These are phyloP conservation scores for Boeremia lycopersici DNA, from an alignment of 2,329 filamentous ascomycete species.

Conservation along the genomic window DNA sequence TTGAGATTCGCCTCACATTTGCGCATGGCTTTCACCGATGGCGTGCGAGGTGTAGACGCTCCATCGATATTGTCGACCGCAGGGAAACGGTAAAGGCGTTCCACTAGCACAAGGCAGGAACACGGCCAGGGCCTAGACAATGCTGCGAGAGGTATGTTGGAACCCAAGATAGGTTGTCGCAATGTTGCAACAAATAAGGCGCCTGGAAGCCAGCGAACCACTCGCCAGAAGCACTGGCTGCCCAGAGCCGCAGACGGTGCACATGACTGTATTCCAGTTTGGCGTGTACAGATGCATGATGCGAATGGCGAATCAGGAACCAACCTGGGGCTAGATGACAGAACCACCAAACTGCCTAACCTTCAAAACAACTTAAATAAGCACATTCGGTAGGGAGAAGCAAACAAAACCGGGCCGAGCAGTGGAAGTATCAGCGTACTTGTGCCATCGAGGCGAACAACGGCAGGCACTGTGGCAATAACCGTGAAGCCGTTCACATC, in stretches of 20 bases:
- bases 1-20: not conserved
- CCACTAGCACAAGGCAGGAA: not conserved
- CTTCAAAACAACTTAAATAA: not conserved
- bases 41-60: not conserved
- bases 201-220: not conserved
- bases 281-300: not conserved
- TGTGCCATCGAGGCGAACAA: not conserved
- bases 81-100: not conserved
- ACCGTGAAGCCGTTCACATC: constrained; percentile 1
- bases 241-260: constrained; percentile 6
- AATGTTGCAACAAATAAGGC: not conserved
- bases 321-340: not conserved
- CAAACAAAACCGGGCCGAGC: constrained; percentile 1
- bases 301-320: not conserved
- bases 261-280: not conserved
- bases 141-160: not conserved
- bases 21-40: not conserved
- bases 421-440: constrained; percentile 5
- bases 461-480: not conserved
- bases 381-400: not conserved
- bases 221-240: constrained; percentile 4
- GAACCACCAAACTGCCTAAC: not conserved
- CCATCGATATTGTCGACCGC: not conserved
- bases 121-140: not conserved
- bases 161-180: not conserved